phyloP scores from a whole-genome alignment of 257 asterid species.

The Perilla frutescens region DNA sequence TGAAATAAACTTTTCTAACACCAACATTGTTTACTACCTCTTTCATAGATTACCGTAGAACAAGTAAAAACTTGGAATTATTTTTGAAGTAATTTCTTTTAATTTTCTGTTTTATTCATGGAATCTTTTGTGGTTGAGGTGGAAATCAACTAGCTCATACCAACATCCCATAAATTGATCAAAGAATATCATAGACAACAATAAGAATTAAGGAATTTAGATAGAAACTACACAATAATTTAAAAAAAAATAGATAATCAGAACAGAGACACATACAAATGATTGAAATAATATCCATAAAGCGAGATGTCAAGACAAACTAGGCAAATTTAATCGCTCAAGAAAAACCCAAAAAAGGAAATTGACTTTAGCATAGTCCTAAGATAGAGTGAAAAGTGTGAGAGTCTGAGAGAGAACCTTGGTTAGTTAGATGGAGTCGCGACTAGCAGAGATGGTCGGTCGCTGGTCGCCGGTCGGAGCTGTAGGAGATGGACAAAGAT shows the following conservation, averaged over 20 bases:
- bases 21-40: neutral
- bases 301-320: neutral
- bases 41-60: constrained; percentile 6
- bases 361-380: neutral
- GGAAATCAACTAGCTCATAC: neutral
- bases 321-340: neutral
- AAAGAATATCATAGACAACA: no score
- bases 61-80: constrained; percentile 4
- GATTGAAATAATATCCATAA: neutral
- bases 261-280: neutral
- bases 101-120: no score
- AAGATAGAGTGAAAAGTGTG: no score
- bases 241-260: neutral
- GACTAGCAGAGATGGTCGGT: no score
- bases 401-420: no score
- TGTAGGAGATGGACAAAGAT: no score
- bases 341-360: neutral
- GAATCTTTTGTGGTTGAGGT: no score
- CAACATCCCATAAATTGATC: no score
- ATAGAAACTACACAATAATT: neutral
- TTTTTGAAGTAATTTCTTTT: no score
- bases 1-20: neutral
- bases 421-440: no score
- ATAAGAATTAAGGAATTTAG: neutral
- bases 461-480: no score